These are phyloP conservation scores for Phyllosticta paracitricarpa DNA, from an alignment of 2,329 filamentous ascomycete genomes.

Conservation along the genomic window DNA sequence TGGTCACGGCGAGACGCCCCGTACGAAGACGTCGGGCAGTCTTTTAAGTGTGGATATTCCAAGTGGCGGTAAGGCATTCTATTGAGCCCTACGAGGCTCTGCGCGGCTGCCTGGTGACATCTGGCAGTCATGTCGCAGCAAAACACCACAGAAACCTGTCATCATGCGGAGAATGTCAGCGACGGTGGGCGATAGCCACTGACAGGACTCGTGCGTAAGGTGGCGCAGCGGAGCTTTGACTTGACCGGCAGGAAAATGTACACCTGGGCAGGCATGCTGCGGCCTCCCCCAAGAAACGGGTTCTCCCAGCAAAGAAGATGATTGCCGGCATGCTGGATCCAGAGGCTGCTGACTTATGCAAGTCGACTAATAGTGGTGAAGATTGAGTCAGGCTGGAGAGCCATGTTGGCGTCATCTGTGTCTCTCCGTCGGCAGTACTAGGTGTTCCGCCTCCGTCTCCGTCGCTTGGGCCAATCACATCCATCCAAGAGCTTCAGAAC, in stretches of 20 bases:
- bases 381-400: background rate
- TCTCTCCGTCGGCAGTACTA: background rate
- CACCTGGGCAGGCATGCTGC: background rate
- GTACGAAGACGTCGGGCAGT: background rate
- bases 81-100: background rate
- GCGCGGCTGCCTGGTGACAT: background rate
- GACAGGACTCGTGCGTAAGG: background rate
- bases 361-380: background rate
- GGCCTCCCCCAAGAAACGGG: background rate
- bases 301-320: background rate
- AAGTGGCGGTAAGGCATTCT: background rate
- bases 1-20: background rate
- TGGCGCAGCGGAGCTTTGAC: background rate
- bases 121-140: background rate
- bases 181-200: background rate
- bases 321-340: background rate
- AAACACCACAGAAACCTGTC: background rate
- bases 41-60: background rate
- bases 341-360: background rate
- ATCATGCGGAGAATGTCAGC: background rate
- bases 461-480: background rate
- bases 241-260: background rate
- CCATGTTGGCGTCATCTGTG: background rate
- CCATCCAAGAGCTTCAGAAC: background rate
- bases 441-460: slow-evolving; percentile 1